A percentile compares a stretch with the other conserved stretches of the same genome.
phyloP scores from a whole-genome alignment of 345 rosid species.

The Lepidium africanum region DNA sequence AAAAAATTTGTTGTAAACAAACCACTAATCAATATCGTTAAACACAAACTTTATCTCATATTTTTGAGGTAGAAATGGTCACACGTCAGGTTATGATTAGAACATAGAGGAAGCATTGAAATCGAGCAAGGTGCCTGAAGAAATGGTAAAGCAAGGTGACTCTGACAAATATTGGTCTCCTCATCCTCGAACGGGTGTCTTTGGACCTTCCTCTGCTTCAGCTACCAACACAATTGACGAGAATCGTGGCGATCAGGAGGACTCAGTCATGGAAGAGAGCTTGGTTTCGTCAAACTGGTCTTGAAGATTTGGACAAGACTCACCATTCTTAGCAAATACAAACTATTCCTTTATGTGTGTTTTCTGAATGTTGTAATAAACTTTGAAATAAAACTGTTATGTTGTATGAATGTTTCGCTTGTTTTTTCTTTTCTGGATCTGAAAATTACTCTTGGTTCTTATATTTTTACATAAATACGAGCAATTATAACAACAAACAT shows the following conservation, averaged over 20 bases:
- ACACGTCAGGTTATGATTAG: slow-evolving; percentile 59
- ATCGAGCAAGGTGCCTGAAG: slow-evolving; percentile 47
- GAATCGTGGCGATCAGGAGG: neutral
- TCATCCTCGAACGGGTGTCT: slow-evolving; percentile 76
- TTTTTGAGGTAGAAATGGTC: slow-evolving; percentile 27
- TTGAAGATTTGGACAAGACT: slow-evolving; percentile 79
- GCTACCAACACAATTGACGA: slow-evolving; percentile 5
- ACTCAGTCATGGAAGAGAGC: slow-evolving; percentile 58
- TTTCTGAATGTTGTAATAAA: neutral
- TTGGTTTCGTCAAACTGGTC: slow-evolving; percentile 85
- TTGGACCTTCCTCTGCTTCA: slow-evolving; percentile 47
- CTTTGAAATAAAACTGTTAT: neutral
- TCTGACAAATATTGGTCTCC: slow-evolving; percentile 82
- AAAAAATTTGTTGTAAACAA: neutral
- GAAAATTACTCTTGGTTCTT: too few species aligned
- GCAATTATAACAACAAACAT: too few species aligned
- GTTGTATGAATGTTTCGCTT: neutral
- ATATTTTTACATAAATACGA: too few species aligned
- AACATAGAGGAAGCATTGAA: slow-evolving; percentile 55
- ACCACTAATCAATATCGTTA: neutral
- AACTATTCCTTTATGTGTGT: neutral
- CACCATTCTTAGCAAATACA: slow-evolving; percentile 20
- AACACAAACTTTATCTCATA: neutral
- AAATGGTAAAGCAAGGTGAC: slow-evolving; percentile 45
- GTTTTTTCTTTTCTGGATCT: too few species aligned